A percentile compares a stretch with the other conserved stretches of the same genome.
phyloP scores from a whole-genome alignment of 345 rosid species.

The Heritiera littoralis region DNA sequence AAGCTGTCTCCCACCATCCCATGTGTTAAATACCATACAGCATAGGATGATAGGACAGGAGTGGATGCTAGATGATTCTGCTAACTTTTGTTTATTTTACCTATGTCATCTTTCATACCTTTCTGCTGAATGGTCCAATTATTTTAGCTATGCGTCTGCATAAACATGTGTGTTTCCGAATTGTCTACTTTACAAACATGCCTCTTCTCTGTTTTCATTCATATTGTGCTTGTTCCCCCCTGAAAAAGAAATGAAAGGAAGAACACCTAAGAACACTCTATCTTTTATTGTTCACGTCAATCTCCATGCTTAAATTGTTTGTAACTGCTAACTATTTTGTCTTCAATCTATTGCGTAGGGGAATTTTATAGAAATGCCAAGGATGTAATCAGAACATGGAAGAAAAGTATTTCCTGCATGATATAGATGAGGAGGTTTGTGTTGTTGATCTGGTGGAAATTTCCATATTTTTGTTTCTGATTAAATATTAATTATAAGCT shows the following conservation, averaged over 20 bases:
- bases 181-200: neutral
- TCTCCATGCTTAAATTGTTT: neutral
- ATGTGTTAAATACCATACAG: neutral
- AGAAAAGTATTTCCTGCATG: slow-evolving; percentile 54
- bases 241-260: neutral
- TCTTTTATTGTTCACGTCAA: neutral
- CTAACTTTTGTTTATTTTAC: neutral
- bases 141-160: neutral
- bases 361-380: slow-evolving; percentile 54
- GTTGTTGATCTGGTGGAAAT: slow-evolving; percentile 15
- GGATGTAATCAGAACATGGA: slow-evolving; percentile 52
- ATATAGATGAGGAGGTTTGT: slow-evolving; percentile 81
- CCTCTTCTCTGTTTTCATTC: neutral
- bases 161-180: neutral
- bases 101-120: neutral
- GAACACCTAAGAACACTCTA: neutral
- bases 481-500: neutral
- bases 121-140: neutral
- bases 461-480: neutral
- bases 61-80: neutral
- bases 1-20: neutral
- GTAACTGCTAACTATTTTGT: neutral
- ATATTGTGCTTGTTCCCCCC: neutral
- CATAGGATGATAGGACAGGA: neutral
- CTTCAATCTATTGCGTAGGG: slow-evolving; percentile 40